phyloP scores from a whole-genome alignment of 768 basidiomycete genomes.

The Lentinus tigrinus region DNA sequence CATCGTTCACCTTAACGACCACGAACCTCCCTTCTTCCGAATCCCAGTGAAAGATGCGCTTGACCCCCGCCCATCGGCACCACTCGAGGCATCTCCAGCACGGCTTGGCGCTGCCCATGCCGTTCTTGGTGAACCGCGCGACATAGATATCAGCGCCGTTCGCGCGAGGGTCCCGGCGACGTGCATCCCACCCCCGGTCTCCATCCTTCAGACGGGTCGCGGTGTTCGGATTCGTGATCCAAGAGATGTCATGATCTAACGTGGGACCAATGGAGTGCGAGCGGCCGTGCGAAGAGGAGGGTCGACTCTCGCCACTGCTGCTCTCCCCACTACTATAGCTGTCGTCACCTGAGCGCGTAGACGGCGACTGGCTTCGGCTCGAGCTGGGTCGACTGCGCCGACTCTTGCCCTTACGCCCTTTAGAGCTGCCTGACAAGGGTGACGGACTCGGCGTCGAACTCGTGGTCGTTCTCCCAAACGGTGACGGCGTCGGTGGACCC shows the following conservation, averaged over 20 bases:
- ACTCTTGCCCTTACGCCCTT: slow-evolving; percentile 12
- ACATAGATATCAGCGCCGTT: slow-evolving; percentile 59
- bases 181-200: slow-evolving; percentile 32
- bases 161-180: slow-evolving; percentile 40
- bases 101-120: slow-evolving; percentile 50
- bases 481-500: slow-evolving; percentile 5
- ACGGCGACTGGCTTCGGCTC: neutral
- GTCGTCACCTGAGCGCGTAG: neutral
- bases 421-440: neutral
- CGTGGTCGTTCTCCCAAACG: neutral
- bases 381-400: slow-evolving; percentile 2
- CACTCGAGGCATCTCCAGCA: slow-evolving; percentile 58
- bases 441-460: neutral
- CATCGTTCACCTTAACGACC: slow-evolving; percentile 47
- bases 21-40: slow-evolving; percentile 34
- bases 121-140: slow-evolving; percentile 46
- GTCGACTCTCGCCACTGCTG: slow-evolving; percentile 10
- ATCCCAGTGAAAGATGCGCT: slow-evolving; percentile 56
- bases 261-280: neutral
- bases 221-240: slow-evolving; percentile 1
- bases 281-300: neutral
- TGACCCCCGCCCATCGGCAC: slow-evolving; percentile 58
- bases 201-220: slow-evolving; percentile 11
- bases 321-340: slow-evolving; percentile 3
- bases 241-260: neutral